These are phyloP conservation scores for Malus hybrid DNA, from an alignment of 331 rosid species.

Conservation along the genomic window DNA sequence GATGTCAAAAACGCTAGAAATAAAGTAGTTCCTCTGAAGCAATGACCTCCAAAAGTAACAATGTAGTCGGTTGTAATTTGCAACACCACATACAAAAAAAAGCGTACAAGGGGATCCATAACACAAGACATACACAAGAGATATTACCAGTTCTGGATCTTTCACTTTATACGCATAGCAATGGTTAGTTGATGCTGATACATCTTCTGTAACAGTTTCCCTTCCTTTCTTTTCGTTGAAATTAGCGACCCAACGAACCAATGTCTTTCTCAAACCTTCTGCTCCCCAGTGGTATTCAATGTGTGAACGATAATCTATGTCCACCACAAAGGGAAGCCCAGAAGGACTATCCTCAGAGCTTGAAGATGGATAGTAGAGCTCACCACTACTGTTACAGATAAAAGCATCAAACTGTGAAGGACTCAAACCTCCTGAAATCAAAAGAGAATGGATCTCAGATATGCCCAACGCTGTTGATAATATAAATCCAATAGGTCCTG, in stretches of 20 bases:
- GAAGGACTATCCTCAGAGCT: slow-evolving; percentile 32
- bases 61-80: neutral
- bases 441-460: slow-evolving; percentile 27
- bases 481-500: slow-evolving; percentile 28
- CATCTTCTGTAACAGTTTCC: slow-evolving; percentile 15
- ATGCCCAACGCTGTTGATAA: slow-evolving; percentile 29
- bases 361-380: slow-evolving; percentile 36
- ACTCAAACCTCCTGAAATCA: slow-evolving; percentile 26
- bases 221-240: slow-evolving; percentile 24
- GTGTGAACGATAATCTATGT: slow-evolving; percentile 34
- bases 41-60: neutral
- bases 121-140: neutral
- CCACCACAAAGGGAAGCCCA: slow-evolving; percentile 34
- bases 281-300: slow-evolving; percentile 42
- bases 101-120: too few relatives aligned
- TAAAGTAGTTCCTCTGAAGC: neutral
- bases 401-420: slow-evolving; percentile 30
- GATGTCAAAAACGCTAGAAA: neutral
- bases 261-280: slow-evolving; percentile 38
- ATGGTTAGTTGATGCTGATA: slow-evolving; percentile 27
- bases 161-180: slow-evolving; percentile 29
- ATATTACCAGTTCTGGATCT: slow-evolving; percentile 24
- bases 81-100: neutral
- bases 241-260: slow-evolving; percentile 30
- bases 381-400: slow-evolving; percentile 38